These are phyloP conservation scores for Tritrichomonas musculus DNA, from an alignment of 208 protist genomes.

Conservation along the genomic window DNA sequence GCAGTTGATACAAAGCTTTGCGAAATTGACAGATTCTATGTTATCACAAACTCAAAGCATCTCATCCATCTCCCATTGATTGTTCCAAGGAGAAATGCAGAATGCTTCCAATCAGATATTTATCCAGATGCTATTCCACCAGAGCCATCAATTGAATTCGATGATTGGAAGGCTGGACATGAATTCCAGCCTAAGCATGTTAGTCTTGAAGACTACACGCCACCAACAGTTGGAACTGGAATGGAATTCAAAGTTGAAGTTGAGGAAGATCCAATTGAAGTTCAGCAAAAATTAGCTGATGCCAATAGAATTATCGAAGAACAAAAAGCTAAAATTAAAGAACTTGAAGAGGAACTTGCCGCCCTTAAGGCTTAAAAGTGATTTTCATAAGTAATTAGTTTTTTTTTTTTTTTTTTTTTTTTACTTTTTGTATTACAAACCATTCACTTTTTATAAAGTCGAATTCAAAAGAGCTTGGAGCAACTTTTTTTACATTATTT, in stretches of 20 bases:
- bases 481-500: too few species aligned
- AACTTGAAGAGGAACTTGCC: neutral
- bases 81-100: neutral
- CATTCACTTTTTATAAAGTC: neutral
- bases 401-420: neutral
- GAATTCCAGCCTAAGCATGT: neutral
- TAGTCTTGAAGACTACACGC: neutral
- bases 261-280: neutral
- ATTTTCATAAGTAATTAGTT: neutral
- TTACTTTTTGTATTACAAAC: neutral
- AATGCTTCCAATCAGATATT: conserved; percentile 4
- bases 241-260: neutral
- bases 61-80: neutral
- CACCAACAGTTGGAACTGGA: neutral
- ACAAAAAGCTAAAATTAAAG: neutral
- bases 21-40: conserved; percentile 1
- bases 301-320: neutral
- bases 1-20: neutral
- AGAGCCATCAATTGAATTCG: neutral
- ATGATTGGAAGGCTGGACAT: neutral
- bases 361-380: neutral
- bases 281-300: neutral
- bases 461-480: too few species aligned
- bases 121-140: neutral
- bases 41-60: neutral